Percentiles rank a stretch among this genome's conserved stretches.
Evolutionary conservation across 805 yeast genomes (phyloP).

Genomic region (Candida easanensis): DNA sequence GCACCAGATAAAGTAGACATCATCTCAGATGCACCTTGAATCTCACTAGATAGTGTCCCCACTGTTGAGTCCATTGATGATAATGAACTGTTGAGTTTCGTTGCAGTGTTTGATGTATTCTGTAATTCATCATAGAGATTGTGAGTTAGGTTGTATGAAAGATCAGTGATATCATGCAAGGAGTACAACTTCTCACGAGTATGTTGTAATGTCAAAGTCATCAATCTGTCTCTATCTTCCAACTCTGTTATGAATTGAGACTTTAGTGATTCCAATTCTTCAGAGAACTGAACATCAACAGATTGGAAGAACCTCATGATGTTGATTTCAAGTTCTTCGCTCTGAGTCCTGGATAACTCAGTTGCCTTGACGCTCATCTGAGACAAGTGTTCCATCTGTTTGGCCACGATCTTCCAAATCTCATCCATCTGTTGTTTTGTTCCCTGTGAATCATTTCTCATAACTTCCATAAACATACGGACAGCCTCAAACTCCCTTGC

Average conservation of each 20-base stretch:
- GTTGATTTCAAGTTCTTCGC: constrained; percentile 10
- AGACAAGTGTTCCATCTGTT: constrained; percentile 16
- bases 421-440: constrained; percentile 11
- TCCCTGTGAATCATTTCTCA: constrained; percentile 6
- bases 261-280: constrained; percentile 10
- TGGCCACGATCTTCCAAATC: constrained; percentile 14
- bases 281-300: constrained; percentile 7
- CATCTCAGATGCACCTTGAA: constrained; percentile 9
- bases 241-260: constrained; percentile 16
- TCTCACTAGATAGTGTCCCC: constrained; percentile 3
- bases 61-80: constrained; percentile 8
- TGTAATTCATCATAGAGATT: constrained; percentile 5
- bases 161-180: not conserved
- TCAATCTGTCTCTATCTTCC: constrained; percentile 11
- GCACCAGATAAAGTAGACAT: constrained; percentile 9
- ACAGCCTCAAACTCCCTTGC: constrained; percentile 10
- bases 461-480: constrained; percentile 16
- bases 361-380: constrained; percentile 18
- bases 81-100: constrained; percentile 8
- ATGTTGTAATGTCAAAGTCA: constrained; percentile 5
- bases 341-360: constrained; percentile 12
- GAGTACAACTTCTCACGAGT: not conserved
- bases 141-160: not conserved
- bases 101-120: constrained; percentile 2
- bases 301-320: constrained; percentile 13